Conservation (phyloP, 2,329 filamentous ascomycete species). For the Sphaerostilbella broomeana region DNA sequence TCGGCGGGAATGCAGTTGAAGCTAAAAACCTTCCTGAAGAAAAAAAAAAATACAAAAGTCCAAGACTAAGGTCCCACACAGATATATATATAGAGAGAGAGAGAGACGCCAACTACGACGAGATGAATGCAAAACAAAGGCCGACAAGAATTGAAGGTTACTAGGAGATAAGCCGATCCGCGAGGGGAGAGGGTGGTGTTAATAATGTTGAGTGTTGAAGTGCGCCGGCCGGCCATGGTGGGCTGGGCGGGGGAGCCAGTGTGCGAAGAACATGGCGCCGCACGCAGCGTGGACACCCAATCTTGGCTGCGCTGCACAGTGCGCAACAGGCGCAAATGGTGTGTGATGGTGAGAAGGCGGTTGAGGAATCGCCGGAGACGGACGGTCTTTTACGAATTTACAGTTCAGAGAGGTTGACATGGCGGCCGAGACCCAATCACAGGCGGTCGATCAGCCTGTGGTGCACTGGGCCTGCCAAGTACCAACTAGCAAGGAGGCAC, state of each 20-base stretch:
- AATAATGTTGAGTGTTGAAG: constrained; percentile 14
- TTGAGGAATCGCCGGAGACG: neutral
- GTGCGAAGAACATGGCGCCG: constrained; percentile 7
- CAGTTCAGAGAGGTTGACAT: too few species aligned
- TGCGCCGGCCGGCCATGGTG: constrained; percentile 5
- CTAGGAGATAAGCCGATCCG: neutral
- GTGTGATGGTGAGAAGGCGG: constrained; percentile 8
- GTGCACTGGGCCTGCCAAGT: too few species aligned
- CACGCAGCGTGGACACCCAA: neutral
- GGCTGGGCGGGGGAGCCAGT: constrained; percentile 9
- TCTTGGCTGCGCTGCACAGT: neutral
- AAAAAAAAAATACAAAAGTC: neutral
- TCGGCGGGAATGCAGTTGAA: neutral
- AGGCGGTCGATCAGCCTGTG: too few species aligned
- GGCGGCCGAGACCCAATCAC: too few species aligned
- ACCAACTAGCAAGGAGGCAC: too few species aligned
- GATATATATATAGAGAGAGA: constrained; percentile 2
- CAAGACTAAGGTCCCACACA: neutral
- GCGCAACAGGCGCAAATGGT: neutral
- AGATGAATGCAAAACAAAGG: constrained; percentile 3
- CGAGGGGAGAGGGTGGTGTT: constrained; percentile 6
- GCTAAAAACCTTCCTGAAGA: neutral
- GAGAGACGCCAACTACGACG: neutral
- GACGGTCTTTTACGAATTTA: too few species aligned
- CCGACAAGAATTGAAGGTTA: neutral